phyloP scores from a whole-genome alignment of 352 stramenopile species.

The Globisporangium sylvaticum region DNA sequence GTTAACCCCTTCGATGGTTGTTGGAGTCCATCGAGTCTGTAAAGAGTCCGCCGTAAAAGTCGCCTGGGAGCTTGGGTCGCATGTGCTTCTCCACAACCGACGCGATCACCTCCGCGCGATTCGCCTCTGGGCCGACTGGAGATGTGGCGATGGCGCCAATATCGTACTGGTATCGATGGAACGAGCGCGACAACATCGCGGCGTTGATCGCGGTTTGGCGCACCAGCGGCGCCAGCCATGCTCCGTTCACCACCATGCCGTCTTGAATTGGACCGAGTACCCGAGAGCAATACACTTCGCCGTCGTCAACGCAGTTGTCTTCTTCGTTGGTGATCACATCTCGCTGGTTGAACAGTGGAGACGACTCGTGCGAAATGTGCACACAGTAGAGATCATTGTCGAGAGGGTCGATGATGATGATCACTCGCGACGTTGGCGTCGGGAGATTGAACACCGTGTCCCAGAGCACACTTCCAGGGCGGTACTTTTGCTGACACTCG shows the following conservation, averaged over 20 bases:
- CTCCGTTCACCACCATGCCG: constrained; percentile 79
- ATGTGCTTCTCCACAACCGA: constrained; percentile 80
- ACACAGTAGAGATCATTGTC: constrained; percentile 85
- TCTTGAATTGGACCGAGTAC: constrained; percentile 80
- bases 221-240: constrained; percentile 78
- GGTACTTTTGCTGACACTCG: constrained; percentile 83
- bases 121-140: constrained; percentile 63
- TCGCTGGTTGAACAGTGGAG: constrained; percentile 69
- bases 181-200: constrained; percentile 59
- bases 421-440: constrained; percentile 68
- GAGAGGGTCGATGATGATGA: constrained; percentile 81
- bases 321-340: constrained; percentile 72
- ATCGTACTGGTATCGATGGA: constrained; percentile 72
- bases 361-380: constrained; percentile 75
- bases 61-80: constrained; percentile 72
- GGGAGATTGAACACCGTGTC: constrained; percentile 72
- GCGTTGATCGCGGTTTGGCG: constrained; percentile 84
- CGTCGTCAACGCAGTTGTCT: constrained; percentile 72
- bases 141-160: constrained; percentile 60
- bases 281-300: constrained; percentile 75
- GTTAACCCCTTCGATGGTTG: not conserved
- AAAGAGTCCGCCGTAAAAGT: constrained; percentile 86
- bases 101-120: constrained; percentile 65
- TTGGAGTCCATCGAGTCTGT: constrained; percentile 35
- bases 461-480: constrained; percentile 73